phyloP scores from a whole-genome alignment of 192 early-diverging fungal genomes.

The Coemansia sp. region DNA sequence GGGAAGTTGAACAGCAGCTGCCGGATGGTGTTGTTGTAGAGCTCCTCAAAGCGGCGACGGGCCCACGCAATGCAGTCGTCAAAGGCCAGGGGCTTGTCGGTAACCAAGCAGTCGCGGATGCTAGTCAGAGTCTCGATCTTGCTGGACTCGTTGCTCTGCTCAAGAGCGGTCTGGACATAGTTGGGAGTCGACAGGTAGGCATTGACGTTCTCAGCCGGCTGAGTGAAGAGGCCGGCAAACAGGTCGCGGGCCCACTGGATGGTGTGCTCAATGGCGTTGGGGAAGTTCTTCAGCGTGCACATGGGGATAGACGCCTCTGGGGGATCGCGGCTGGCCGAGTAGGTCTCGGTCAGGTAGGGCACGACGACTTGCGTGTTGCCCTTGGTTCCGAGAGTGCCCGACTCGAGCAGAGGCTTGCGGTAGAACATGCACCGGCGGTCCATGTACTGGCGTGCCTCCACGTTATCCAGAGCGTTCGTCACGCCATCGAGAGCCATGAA shows the following conservation, averaged over 20 bases:
- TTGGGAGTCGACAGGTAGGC: constrained; percentile 83
- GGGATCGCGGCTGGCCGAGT: constrained; percentile 96
- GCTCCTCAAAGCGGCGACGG: constrained; percentile 88
- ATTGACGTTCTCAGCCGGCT: constrained; percentile 94
- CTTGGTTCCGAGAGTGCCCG: constrained; percentile 98
- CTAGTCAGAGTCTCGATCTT: constrained; percentile 75
- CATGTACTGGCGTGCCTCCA: constrained; percentile 96
- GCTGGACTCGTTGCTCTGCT: constrained; percentile 67
- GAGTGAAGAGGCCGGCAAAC: constrained; percentile 91
- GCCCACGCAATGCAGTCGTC: constrained; percentile 94
- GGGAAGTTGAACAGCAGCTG: constrained; percentile 99
- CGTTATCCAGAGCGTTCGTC: constrained; percentile 98
- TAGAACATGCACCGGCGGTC: constrained; percentile 96
- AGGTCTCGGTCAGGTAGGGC: constrained; percentile 95
- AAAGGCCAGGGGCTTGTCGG: constrained; percentile 80
- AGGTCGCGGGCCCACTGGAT: constrained; percentile 97
- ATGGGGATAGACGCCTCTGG: constrained; percentile 93
- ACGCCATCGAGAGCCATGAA: constrained; percentile 87
- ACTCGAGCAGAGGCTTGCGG: constrained; percentile 92
- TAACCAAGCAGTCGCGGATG: constrained; percentile 73
- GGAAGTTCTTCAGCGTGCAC: constrained; percentile 90
- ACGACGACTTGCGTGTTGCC: constrained; percentile 99
- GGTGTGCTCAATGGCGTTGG: constrained; percentile 83
- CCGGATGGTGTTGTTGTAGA: constrained; percentile 86
- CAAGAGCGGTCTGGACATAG: constrained; percentile 72